Base-by-base conservation (phyloP, 164 flowering plant genomes). In the Liriodendron chinense region DNA sequence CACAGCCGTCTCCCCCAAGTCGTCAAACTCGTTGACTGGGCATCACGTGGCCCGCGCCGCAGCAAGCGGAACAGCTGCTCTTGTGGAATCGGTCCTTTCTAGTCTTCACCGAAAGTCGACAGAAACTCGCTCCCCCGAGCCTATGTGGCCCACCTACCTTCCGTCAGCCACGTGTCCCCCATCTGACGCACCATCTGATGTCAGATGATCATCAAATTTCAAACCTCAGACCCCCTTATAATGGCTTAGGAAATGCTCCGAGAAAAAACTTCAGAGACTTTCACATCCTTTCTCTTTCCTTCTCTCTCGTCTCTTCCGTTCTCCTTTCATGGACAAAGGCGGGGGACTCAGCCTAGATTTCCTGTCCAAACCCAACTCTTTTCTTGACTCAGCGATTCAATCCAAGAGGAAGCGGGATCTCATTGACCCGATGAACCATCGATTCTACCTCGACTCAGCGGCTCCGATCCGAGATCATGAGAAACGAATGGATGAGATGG, bases 331-430 rank as follows among this genome's bases (percentile, higher is more conserved):
- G 94, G 92, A 87, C 82, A 87, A 76, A 80, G 80, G 82, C 22
- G 81, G 89, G 77, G 94, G 90, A 82, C 86, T 91, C 80, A 78
- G 88, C 81, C 56, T 89, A 77, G 90, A 86, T 80, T 83, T 84
- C 43, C 64, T 72, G 2, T 83, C 63, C 74, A 76, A 81, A 1
- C 85, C 89, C 14, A 77, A 81, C 72, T 80, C 84, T 1, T 84
- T 80, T 59, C 72, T 75, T n/a, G 21, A n/a, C 0, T 71, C 74
- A 10, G 14, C 72, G 1, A 49, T 63, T 67, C 34, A 70, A 68
- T 48, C 61, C 50, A 56, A 78, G 78, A 63, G 80, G 34, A 79
- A 77, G 74, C 76, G 72, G 8, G 79, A 79, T 1, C 47, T 59
- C 59, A 76, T 80, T 78, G 83, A 79, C 7, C 22, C 67, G 9